phyloP scores from a whole-genome alignment of 192 early-diverging fungal species.

The Chytriomyces hyalinus region DNA sequence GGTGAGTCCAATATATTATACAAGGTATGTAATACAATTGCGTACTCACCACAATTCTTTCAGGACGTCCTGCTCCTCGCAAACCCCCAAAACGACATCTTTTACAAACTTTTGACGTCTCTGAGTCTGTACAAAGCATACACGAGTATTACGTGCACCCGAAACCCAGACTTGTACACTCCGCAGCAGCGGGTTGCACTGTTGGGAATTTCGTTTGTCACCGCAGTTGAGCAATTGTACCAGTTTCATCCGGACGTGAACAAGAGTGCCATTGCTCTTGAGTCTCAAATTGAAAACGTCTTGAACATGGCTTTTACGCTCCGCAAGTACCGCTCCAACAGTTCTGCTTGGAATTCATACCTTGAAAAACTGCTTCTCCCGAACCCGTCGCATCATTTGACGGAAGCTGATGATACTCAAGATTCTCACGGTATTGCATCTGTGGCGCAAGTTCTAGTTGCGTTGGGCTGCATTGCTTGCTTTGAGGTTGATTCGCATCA shows the following conservation, averaged over 20 bases:
- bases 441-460: slow-evolving; percentile 8
- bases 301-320: slow-evolving; percentile 5
- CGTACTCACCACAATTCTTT: too few relatives aligned
- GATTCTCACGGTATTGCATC: slow-evolving; percentile 4
- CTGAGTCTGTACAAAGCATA: slow-evolving; percentile 3
- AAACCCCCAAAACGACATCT: neutral
- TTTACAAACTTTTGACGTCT: neutral
- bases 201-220: slow-evolving; percentile 6
- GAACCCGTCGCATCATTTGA: slow-evolving; percentile 3
- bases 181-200: slow-evolving; percentile 17
- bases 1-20: neutral
- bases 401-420: neutral
- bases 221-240: slow-evolving; percentile 13
- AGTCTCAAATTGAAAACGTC: neutral
- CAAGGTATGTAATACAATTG: neutral
- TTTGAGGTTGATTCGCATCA: neutral
- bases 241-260: neutral
- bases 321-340: neutral
- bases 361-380: neutral
- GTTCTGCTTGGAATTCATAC: neutral
- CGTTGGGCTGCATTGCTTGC: slow-evolving; percentile 7
- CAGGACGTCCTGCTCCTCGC: neutral
- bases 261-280: neutral
- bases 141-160: slow-evolving; percentile 2
- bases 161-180: slow-evolving; percentile 13